These are phyloP conservation scores for Primulina tabacum DNA, from an alignment of 257 asterid species.

Conservation along the genomic window DNA sequence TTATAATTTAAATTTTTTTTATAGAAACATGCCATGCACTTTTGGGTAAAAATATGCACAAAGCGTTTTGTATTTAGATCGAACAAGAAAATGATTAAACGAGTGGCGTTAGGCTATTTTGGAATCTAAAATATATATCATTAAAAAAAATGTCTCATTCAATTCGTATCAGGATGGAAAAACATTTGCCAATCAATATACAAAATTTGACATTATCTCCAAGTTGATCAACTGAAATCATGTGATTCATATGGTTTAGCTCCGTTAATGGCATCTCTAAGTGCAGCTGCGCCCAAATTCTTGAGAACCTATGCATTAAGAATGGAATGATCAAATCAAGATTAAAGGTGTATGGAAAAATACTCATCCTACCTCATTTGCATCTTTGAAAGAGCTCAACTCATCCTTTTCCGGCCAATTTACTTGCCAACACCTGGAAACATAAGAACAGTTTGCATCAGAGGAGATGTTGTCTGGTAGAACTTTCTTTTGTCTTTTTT, in stretches of 20 bases:
- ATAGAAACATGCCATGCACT: too few species aligned
- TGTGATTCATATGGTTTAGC: constrained; percentile 40
- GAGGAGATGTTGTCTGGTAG: neutral
- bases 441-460: constrained; percentile 3
- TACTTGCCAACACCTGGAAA: constrained; percentile 59
- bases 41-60: too few species aligned
- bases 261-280: constrained; percentile 42
- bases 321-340: constrained; percentile 6
- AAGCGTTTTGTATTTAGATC: too few species aligned
- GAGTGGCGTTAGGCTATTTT: too few species aligned
- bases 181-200: too few species aligned
- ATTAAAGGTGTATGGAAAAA: neutral
- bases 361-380: constrained; percentile 53
- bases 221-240: constrained; percentile 13
- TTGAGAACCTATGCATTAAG: constrained; percentile 5
- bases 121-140: too few species aligned
- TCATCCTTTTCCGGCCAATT: constrained; percentile 63
- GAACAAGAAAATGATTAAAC: too few species aligned
- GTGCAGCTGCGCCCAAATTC: constrained; percentile 49
- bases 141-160: too few species aligned
- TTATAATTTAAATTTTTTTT: too few species aligned
- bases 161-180: too few species aligned
- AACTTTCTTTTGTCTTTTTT: neutral
- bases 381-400: constrained; percentile 54
- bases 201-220: neutral